Evolutionary conservation across 2,329 filamentous ascomycete species (phyloP).

Genomic region (Fusarium siculi): DNA sequence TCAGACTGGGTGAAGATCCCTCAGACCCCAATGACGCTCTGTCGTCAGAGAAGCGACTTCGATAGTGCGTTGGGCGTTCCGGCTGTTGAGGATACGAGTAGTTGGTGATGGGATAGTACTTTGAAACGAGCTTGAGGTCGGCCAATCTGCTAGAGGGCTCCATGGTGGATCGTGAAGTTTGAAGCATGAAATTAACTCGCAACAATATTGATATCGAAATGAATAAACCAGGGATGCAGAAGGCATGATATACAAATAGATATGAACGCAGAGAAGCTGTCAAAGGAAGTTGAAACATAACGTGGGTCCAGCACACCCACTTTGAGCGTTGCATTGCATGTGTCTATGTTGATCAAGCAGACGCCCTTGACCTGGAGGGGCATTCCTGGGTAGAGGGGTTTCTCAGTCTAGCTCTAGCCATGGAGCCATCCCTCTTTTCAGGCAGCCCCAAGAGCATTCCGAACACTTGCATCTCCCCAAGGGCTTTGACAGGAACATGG

Average conservation of each 20-base stretch:
- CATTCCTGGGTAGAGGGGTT: slow-evolving; percentile 44
- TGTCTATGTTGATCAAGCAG: slow-evolving; percentile 31
- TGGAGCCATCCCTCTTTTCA: slow-evolving; percentile 38
- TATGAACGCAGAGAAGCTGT: slow-evolving; percentile 29
- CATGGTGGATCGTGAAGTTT: slow-evolving; percentile 46
- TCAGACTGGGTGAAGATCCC: slow-evolving; percentile 59
- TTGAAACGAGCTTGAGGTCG: slow-evolving; percentile 53
- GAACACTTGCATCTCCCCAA: slow-evolving; percentile 33
- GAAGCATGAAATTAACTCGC: slow-evolving; percentile 38
- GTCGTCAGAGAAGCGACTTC: slow-evolving; percentile 40
- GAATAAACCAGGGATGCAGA: slow-evolving; percentile 41
- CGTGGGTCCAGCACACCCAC: slow-evolving; percentile 41
- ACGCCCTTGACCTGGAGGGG: slow-evolving; percentile 43
- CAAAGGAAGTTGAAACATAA: slow-evolving; percentile 41
- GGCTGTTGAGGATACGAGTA: slow-evolving; percentile 53
- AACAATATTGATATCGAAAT: slow-evolving; percentile 36
- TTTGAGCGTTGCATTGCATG: slow-evolving; percentile 31
- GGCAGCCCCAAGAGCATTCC: slow-evolving; percentile 26
- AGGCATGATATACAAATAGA: slow-evolving; percentile 47
- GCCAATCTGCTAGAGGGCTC: slow-evolving; percentile 51
- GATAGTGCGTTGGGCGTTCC: slow-evolving; percentile 33
- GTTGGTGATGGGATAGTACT: slow-evolving; percentile 54
- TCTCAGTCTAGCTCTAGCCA: slow-evolving; percentile 27
- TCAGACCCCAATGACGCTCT: slow-evolving; percentile 59
- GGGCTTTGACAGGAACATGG: slow-evolving; percentile 29